phyloP scores from a whole-genome alignment of 495 filamentous ascomycete species.

The Pyrenula aspistea region DNA sequence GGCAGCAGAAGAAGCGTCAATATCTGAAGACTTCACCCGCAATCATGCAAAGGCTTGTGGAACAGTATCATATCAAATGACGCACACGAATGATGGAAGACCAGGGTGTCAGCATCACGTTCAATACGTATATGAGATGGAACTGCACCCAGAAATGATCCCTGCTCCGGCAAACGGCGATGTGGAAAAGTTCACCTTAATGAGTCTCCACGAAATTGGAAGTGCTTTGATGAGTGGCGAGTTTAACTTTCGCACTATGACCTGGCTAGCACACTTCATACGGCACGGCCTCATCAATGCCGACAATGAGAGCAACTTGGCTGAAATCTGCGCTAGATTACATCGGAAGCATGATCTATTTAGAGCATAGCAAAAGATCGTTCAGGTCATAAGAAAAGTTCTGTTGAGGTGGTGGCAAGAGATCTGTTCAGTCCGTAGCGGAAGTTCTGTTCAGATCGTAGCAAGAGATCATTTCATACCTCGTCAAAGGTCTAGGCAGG shows the following conservation, averaged over 20 bases:
- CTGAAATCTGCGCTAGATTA: constrained; percentile 34
- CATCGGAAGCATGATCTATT: constrained; percentile 17
- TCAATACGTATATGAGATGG: constrained; percentile 38
- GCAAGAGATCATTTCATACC: too few relatives aligned
- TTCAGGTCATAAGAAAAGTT: too few relatives aligned
- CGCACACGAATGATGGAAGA: constrained; percentile 12
- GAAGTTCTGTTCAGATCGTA: too few relatives aligned
- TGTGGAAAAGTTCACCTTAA: constrained; percentile 35
- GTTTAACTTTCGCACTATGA: constrained; percentile 41
- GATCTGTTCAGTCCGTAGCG: too few relatives aligned
- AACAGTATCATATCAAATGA: constrained; percentile 28
- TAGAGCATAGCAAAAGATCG: neutral
- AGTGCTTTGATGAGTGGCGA: constrained; percentile 24
- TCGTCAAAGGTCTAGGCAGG: too few relatives aligned
- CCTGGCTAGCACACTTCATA: constrained; percentile 42
- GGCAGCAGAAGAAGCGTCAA: constrained; percentile 39
- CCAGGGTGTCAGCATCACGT: constrained; percentile 26
- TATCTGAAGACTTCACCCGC: constrained; percentile 18
- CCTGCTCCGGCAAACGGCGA: constrained; percentile 38
- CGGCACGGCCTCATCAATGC: constrained; percentile 37
- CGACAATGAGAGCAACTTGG: constrained; percentile 35
- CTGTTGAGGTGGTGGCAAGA: too few relatives aligned
- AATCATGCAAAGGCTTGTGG: constrained; percentile 16
- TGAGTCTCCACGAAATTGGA: constrained; percentile 33
- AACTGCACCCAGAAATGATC: constrained; percentile 21